phyloP scores from a whole-genome alignment of 495 filamentous ascomycete species.

The Tuber melanosporum region DNA sequence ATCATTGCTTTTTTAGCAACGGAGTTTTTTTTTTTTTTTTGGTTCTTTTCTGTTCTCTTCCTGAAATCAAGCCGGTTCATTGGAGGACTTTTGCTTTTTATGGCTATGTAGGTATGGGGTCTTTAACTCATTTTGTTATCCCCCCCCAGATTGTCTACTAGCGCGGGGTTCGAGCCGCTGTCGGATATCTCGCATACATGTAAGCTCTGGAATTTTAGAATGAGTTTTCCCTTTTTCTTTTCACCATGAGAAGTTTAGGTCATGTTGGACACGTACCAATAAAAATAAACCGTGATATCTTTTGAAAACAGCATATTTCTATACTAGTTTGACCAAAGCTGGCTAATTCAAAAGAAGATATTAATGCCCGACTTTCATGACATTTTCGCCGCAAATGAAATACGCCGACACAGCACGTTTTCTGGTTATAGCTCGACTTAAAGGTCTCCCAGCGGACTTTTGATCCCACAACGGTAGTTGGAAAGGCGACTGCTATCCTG shows the following conservation, averaged over 20 bases:
- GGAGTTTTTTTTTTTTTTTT: slow-evolving; percentile 4
- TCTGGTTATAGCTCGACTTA: too few relatives aligned
- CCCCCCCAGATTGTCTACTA: background rate
- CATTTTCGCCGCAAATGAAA: too few relatives aligned
- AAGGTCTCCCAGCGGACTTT: too few relatives aligned
- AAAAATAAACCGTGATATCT: too few relatives aligned
- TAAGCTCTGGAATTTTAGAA: background rate
- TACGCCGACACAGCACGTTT: too few relatives aligned
- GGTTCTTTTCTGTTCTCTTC: background rate
- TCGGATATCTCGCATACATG: background rate
- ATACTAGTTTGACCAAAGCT: too few relatives aligned
- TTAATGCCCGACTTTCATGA: too few relatives aligned
- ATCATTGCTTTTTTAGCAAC: background rate
- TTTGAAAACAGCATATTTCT: too few relatives aligned
- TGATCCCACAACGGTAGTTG: too few relatives aligned
- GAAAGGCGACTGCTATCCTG: too few relatives aligned
- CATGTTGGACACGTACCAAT: too few relatives aligned
- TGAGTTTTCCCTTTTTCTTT: background rate
- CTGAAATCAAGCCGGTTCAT: background rate
- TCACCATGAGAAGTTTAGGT: background rate
- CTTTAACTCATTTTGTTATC: slow-evolving; percentile 10
- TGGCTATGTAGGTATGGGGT: slow-evolving; percentile 15
- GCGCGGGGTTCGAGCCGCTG: background rate
- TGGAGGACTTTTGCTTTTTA: background rate
- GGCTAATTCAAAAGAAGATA: too few relatives aligned